Base-by-base conservation (phyloP, 2,329 filamentous ascomycete species). In the Pseudogymnoascus sp. region DNA sequence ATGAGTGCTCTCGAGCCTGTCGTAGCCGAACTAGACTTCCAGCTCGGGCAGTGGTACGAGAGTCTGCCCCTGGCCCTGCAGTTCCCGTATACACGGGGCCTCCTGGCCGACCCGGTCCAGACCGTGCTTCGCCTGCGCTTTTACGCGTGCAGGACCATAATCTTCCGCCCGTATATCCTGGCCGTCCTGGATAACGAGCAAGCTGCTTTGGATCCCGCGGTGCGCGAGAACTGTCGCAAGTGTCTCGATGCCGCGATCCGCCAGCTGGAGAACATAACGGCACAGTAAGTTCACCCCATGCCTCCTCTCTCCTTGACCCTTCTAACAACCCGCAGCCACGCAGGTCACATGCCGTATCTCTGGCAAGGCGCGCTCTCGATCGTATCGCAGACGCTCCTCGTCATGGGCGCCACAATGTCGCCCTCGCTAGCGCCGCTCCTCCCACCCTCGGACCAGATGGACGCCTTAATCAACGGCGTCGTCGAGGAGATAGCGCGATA, bases 321-420 rank as follows among this genome's bases (percentile, higher is more conserved):
- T 60, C 67, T 70, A 33, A 68, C 65, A 60, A 60, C 63, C 70
- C 70, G 68, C 70, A 88, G 85, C 75, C 90, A 92, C 71, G 88
- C 88, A 65, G 90, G 90, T 60, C 90, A 93, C 72, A 87, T 94
- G 77, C 90, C 90, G 11, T 94, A 93, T 74, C 81, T 93, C 19
- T 94, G 89, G 87, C 90, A 93, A 77, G 90, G 90, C 16, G 89
- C 90, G 7, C 80, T 94, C 38, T 92, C 88, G 21, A 90, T 94
- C 71, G 88, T 92, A 21, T 91, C 89, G 5, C 90, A 94, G 74
- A 89, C 88, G 1, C 78, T 94, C 14, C 79, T 94, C 45, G 84
- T 94, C 35, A 93, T 94, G 90, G 90, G 89, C 6, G 89, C 90
- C 14, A 91, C 88, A 14, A 90, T 93, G 85, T 92, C 87, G 7